These are phyloP conservation scores for Earliella scabrosa DNA, from an alignment of 1,284 basidiomycete species.

Conservation along the genomic window DNA sequence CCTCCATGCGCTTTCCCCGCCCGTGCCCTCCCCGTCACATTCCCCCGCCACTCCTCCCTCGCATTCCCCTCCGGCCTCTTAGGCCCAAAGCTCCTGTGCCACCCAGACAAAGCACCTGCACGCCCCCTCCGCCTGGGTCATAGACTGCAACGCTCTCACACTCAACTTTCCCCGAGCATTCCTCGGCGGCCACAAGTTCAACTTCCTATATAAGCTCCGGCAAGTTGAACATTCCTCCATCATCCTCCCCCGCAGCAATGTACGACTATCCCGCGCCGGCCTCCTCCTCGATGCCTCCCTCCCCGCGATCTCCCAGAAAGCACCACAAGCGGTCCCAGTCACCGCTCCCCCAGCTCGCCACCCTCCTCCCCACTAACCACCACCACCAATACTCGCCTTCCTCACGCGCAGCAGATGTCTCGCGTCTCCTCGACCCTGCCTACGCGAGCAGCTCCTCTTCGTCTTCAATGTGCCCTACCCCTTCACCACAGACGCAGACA, in stretches of 20 bases:
- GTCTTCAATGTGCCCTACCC: conserved; percentile 35
- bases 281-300: conserved; percentile 22
- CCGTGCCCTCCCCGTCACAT: conserved; percentile 24
- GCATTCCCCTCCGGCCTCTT: not conserved
- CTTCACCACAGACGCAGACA: conserved; percentile 34
- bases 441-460: conserved; percentile 49
- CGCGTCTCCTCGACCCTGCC: conserved; percentile 65
- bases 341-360: conserved; percentile 32
- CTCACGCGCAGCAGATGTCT: conserved; percentile 53
- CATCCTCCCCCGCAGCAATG: conserved; percentile 18
- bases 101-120: conserved; percentile 15
- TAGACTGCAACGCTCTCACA: conserved; percentile 11
- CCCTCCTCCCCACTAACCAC: conserved; percentile 30
- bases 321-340: conserved; percentile 31
- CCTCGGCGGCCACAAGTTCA: conserved; percentile 17
- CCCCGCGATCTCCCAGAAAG: conserved; percentile 14
- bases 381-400: conserved; percentile 38
- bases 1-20: conserved; percentile 23
- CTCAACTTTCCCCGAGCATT: conserved; percentile 17
- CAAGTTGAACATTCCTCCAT: conserved; percentile 10
- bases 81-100: conserved; percentile 1
- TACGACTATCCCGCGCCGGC: conserved; percentile 23
- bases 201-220: conserved; percentile 14
- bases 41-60: conserved; percentile 15
- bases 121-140: conserved; percentile 5